Evolutionary conservation across 2,329 filamentous ascomycete species (phyloP).

Genomic region (Fusarium austroafricanum): DNA sequence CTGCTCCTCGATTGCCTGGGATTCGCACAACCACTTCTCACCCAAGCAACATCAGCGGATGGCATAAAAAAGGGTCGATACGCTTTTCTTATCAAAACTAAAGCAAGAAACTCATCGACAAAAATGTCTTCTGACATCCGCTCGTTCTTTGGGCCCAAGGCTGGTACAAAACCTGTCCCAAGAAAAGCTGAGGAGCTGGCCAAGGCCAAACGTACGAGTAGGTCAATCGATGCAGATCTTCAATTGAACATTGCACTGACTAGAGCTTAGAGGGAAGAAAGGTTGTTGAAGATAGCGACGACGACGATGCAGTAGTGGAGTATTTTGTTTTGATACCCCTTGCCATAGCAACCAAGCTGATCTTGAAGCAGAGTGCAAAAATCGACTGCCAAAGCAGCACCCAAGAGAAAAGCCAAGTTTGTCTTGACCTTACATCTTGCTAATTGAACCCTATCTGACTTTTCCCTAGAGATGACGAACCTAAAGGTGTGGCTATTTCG

Average conservation of each 20-base stretch:
- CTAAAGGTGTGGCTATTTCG: slow-evolving; percentile 64
- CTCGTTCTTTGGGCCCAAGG: slow-evolving; percentile 87
- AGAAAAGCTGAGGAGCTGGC: slow-evolving; percentile 60
- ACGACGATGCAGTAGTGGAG: slow-evolving; percentile 70
- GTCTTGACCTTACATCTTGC: slow-evolving; percentile 30
- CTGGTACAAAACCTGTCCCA: slow-evolving; percentile 62
- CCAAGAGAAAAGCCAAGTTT: slow-evolving; percentile 68
- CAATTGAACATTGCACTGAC: slow-evolving; percentile 31
- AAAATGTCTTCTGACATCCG: slow-evolving; percentile 86
- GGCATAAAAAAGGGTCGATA: slow-evolving; percentile 37
- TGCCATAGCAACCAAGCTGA: slow-evolving; percentile 23
- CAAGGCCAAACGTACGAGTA: slow-evolving; percentile 61
- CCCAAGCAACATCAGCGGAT: slow-evolving; percentile 41
- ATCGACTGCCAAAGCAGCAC: slow-evolving; percentile 58
- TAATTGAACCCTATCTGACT: slow-evolving; percentile 6
- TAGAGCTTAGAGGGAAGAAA: slow-evolving; percentile 66
- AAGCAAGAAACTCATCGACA: slow-evolving; percentile 13
- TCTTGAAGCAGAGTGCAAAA: slow-evolving; percentile 61
- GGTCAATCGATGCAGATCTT: slow-evolving; percentile 36
- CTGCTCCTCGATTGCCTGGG: slow-evolving; percentile 42
- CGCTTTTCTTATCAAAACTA: slow-evolving; percentile 1
- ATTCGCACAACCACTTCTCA: slow-evolving; percentile 30
- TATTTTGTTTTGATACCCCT: slow-evolving; percentile 51
- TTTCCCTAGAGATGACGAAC: slow-evolving; percentile 52
- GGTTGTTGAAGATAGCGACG: slow-evolving; percentile 84